phyloP scores from a whole-genome alignment of 257 asterid genomes.

The Solanum infundibuliforme region DNA sequence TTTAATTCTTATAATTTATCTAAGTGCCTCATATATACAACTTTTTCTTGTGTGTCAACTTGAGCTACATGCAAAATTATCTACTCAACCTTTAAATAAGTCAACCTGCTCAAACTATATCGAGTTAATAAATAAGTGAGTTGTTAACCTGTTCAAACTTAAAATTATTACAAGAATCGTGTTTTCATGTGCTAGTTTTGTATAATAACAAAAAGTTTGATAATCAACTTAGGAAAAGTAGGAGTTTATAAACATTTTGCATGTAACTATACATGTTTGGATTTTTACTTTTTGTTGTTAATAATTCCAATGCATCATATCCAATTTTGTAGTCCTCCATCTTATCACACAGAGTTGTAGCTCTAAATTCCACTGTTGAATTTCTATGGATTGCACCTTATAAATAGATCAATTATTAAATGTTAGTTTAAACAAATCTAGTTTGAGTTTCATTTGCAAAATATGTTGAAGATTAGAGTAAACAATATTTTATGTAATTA shows the following conservation, averaged over 20 bases:
- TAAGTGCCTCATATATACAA: neutral
- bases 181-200: neutral
- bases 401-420: too few relatives aligned
- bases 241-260: neutral
- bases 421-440: neutral
- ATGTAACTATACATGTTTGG: neutral
- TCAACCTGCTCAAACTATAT: too few relatives aligned
- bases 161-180: too few relatives aligned
- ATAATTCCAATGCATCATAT: constrained; percentile 3
- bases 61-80: neutral
- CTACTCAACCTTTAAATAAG: neutral
- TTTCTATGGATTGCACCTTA: neutral
- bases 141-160: too few relatives aligned
- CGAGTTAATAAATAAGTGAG: neutral
- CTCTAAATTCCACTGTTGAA: constrained; percentile 9
- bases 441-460: neutral
- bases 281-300: neutral
- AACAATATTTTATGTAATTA: neutral
- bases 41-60: neutral
- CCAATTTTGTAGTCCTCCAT: constrained; percentile 25
- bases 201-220: neutral
- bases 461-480: neutral
- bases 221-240: neutral
- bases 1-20: neutral
- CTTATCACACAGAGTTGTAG: constrained; percentile 14